Evolutionary conservation across 345 rosid genomes (phyloP), one percentile per base, ranked within the genome.

Genomic region (Moricandia arvensis): DNA sequence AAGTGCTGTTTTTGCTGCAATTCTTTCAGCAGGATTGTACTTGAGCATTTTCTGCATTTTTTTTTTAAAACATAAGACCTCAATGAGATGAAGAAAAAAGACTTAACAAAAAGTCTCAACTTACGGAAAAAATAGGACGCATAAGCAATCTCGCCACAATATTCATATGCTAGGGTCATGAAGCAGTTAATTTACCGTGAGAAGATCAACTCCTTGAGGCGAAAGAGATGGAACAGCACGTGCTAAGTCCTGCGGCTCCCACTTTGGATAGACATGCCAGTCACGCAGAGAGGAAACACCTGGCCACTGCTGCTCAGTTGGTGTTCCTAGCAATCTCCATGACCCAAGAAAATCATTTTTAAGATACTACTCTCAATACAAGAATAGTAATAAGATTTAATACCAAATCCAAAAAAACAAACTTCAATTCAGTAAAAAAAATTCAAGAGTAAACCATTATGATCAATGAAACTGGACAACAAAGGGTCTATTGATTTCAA

Each of bases 191-290:
- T 6, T 76, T 85, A 94, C 97, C 80, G 87, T 80, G 38, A 94
- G 83, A 80, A 94, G 97, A 68, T 91, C 97, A 69, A 93, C 86
- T 62, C 98, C 98, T 24, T 94, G 86, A 21, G 89, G 80, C 17
- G 80, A 81, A n/a, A 94, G 91, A 63, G 89, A 59, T 3, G 98
- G 95, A 61, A 90, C 96, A 59, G 86, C 90, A 8, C 87, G 91
- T 0, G 86, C 83, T 72, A 91, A 80, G 78, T 81, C 80, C 72
- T 94, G 97, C 38, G 90, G 83, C 73, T 88, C 90, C 98, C 98
- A 94, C 55, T 53, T 80, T 12, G 96, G 97, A 79, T 91, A 94
- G 7, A 85, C 90, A 79, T 94, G 98, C 97, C 98, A 94, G 71
- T 94, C 98, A 74, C 91, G 79, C 60, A 91, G 81, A 63, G 89